Evolutionary conservation across 176 grass and related monocot genomes (phyloP).

Genomic region (Aegilops tauschii): DNA sequence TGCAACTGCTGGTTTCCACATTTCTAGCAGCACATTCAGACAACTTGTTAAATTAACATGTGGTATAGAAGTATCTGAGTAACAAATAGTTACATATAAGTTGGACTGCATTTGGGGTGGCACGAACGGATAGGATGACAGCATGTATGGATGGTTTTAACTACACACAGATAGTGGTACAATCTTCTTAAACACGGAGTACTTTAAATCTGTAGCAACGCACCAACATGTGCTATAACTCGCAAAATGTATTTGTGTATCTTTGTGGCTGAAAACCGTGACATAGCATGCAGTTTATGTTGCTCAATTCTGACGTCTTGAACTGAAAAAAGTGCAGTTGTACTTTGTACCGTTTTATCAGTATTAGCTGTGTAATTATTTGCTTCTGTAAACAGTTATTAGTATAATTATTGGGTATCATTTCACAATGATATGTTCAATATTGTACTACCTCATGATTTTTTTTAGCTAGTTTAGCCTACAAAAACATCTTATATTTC

Average conservation of each 20-base stretch:
- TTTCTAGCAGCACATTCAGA: constrained; percentile 15
- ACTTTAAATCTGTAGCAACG: background rate
- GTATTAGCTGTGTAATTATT: background rate
- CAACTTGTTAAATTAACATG: background rate
- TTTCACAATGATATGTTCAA: background rate
- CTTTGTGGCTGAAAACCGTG: background rate
- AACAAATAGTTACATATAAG: background rate
- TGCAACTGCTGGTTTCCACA: background rate
- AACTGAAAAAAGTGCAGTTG: background rate
- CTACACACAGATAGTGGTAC: background rate
- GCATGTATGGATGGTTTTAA: background rate
- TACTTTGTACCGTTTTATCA: background rate
- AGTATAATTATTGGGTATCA: constrained; percentile 6
- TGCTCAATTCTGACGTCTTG: background rate
- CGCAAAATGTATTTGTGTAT: background rate
- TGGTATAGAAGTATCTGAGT: background rate
- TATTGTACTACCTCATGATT: background rate
- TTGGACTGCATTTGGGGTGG: background rate
- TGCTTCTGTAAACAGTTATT: background rate
- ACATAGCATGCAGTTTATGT: background rate
- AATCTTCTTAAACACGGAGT: background rate
- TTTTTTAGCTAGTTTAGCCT: too few species aligned
- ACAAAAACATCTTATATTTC: too few species aligned
- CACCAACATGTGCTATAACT: background rate
- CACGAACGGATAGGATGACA: background rate